Percentiles rank a stretch among this genome's conserved stretches.
phyloP scores from a whole-genome alignment of 306 rosid species.

The Ammopiptanthus mongolicus region DNA sequence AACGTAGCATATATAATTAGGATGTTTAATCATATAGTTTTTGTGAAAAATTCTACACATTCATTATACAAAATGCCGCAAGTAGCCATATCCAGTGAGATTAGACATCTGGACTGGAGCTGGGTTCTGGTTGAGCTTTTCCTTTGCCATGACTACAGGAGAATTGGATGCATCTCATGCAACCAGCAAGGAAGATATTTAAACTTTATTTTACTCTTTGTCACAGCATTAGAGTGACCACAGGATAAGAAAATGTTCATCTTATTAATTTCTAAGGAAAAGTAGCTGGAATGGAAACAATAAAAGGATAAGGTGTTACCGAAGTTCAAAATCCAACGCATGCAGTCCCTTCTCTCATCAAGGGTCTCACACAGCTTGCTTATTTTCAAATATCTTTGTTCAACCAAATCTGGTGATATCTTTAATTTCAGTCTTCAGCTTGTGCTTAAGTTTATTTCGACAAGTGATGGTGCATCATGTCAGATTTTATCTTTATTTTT shows the following conservation, averaged over 20 bases:
- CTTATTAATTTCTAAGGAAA: not conserved
- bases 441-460: not conserved
- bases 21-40: not conserved
- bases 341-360: not conserved
- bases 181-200: not conserved
- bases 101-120: not conserved
- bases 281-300: not conserved
- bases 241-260: not conserved
- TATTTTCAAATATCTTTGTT: not conserved
- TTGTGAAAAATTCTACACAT: not conserved
- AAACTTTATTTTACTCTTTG: not conserved
- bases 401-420: not conserved
- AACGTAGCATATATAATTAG: not conserved
- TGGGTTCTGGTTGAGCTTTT: not conserved
- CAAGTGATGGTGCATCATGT: not conserved
- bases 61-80: not conserved
- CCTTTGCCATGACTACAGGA: not conserved
- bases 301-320: not conserved
- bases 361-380: not conserved
- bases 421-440: not conserved
- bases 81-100: not conserved
- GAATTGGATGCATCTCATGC: not conserved
- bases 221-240: not conserved
- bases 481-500: not conserved
- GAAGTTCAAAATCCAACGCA: not conserved